Evolutionary conservation across 805 yeast species (phyloP).

Genomic region (Yarrowia sp.): DNA sequence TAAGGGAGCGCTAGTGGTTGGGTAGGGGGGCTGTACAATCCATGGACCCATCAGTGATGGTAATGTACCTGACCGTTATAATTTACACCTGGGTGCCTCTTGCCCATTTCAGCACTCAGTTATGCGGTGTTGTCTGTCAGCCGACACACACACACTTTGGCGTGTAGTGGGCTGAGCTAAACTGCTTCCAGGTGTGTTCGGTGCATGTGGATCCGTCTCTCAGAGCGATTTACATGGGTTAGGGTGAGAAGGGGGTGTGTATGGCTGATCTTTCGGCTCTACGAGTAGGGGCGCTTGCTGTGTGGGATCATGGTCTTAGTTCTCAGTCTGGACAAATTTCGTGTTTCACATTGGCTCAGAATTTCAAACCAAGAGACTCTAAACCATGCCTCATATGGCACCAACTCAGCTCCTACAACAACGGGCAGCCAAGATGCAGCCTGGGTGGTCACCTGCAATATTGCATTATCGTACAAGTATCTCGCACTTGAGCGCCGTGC

Average conservation of each 20-base stretch:
- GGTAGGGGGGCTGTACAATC: background rate
- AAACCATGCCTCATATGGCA: background rate
- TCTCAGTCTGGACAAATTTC: background rate
- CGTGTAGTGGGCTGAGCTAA: background rate
- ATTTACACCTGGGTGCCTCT: background rate
- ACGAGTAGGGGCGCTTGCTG: too few species aligned
- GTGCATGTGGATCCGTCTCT: background rate
- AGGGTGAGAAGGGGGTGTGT: background rate
- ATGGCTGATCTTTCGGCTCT: background rate
- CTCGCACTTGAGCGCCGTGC: background rate
- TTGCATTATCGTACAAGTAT: background rate
- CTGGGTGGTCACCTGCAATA: background rate
- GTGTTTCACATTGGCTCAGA: background rate
- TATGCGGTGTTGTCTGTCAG: background rate
- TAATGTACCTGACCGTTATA: background rate
- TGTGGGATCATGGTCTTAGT: too few species aligned
- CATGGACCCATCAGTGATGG: background rate
- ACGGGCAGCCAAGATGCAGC: background rate
- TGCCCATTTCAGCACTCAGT: background rate
- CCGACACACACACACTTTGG: background rate
- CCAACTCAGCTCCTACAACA: background rate
- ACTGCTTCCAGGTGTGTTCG: conserved; percentile 9
- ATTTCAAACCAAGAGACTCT: background rate
- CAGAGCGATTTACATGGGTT: background rate
- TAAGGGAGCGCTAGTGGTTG: background rate